Conservation (phyloP, 2,329 filamentous ascomycete genomes). For the Trematosphaeria pertusa region DNA sequence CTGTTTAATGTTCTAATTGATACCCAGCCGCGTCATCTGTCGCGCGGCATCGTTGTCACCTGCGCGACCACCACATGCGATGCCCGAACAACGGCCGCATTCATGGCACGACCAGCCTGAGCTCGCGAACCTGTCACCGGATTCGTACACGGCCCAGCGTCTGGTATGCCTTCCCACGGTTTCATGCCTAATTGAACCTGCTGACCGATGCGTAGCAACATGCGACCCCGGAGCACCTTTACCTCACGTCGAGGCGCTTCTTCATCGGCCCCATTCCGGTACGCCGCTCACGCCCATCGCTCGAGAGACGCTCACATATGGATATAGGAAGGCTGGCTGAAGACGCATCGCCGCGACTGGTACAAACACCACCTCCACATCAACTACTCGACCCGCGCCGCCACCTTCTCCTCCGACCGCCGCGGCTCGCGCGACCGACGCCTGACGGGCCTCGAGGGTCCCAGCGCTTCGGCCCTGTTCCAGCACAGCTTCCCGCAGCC, state of each 20-base stretch:
- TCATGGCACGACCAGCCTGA: conserved; percentile 45
- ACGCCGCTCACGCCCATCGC: conserved; percentile 20
- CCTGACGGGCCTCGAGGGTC: conserved; percentile 50
- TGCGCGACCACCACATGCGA: conserved; percentile 16
- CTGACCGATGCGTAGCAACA: conserved; percentile 57
- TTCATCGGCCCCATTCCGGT: conserved; percentile 70
- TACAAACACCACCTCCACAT: conserved; percentile 60
- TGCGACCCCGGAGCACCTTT: conserved; percentile 66
- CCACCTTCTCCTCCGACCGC: conserved; percentile 61
- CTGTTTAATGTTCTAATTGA: conserved; percentile 20
- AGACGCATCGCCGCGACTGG: conserved; percentile 68
- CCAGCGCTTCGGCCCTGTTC: conserved; percentile 47
- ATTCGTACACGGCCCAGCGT: conserved; percentile 62
- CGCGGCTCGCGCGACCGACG: conserved; percentile 53
- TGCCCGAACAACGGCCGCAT: conserved; percentile 36
- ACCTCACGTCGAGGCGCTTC: conserved; percentile 66
- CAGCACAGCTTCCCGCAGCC: conserved; percentile 53
- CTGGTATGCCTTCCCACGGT: conserved; percentile 58
- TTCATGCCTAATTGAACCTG: conserved; percentile 56
- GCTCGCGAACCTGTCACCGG: conserved; percentile 48
- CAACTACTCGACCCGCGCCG: conserved; percentile 52
- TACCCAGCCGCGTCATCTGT: too few species aligned
- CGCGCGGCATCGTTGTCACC: too few species aligned
- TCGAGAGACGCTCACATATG: conserved; percentile 19
- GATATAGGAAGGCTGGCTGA: conserved; percentile 64